Base-by-base conservation (phyloP, 345 rosid genomes). In the Crucihimalaya himalaica region DNA sequence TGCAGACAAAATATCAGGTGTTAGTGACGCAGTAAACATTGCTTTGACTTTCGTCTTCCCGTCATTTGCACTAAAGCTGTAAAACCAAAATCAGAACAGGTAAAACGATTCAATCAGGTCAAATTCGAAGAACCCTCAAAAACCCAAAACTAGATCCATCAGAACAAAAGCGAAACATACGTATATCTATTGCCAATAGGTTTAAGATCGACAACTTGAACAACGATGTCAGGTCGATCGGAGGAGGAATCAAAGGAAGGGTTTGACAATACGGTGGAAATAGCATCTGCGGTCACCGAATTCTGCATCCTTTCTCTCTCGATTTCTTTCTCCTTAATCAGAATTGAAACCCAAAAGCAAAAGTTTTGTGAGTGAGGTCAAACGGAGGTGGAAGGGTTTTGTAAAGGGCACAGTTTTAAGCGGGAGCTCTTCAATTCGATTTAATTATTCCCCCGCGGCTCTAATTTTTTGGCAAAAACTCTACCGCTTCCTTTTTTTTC, bases 141-240 rank as follows among this genome's bases (percentile, higher is more conserved):
- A 23, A 16, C 37, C 35, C 72, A 4, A 4, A 39, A 23, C 25
- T 53, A 55, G 27, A 53, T 29, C 71, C 13, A 72, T 40, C 34
- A 63, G 27, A 72, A 20, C 34, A 46, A 40, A 59, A 40, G 7
- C 6, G 57, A 63, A 19, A 18, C 78, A 63, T 61, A 91, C 98
- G 87, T 83, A 68, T 89, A 89, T 34, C 96, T 83, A 63, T 87
- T 91, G 45, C 98, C 97, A 8, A 88, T 83, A 37, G 88, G 84
- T 71, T 88, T 89, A 42, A 94, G 97, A 75, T 91, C 91, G 56
- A 93, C 80, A 54, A 91, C 90, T 68, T 94, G 97, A 40, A 89
- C 83, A 35, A 91, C 59, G 71, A 94, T 76, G 21, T 83, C 88
- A 29, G 88, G 80, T 25, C 87, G 69, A 55, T 83, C 81, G 0